A percentile compares a stretch with the other conserved stretches of the same genome.
phyloP scores from a whole-genome alignment of 1,284 basidiomycete species.

The Marasmius oreades region DNA sequence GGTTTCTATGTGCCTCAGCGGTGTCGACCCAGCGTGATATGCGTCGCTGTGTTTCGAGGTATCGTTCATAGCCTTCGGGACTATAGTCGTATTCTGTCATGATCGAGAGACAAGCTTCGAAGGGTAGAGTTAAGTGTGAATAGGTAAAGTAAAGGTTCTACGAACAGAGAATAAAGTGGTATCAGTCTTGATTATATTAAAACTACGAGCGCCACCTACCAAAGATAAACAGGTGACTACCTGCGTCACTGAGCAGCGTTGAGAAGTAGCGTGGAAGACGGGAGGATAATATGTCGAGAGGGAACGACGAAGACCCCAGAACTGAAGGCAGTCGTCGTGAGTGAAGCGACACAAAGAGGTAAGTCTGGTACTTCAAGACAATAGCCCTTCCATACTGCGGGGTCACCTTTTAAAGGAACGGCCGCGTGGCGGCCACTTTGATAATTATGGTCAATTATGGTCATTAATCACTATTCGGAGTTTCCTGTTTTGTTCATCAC shows the following conservation, averaged over 20 bases:
- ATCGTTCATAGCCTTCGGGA: conserved; percentile 13
- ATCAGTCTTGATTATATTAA: neutral
- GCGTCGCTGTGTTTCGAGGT: conserved; percentile 11
- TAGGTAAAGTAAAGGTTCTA: neutral
- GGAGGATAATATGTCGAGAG: too few species aligned
- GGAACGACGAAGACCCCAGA: too few species aligned
- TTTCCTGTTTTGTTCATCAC: too few species aligned
- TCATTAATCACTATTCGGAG: too few species aligned
- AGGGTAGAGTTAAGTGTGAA: neutral
- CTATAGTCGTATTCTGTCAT: conserved; percentile 18
- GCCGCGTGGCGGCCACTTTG: too few species aligned
- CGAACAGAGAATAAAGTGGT: neutral
- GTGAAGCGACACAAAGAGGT: too few species aligned
- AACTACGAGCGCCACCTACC: neutral
- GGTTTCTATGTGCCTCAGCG: conserved; percentile 10
- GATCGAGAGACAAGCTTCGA: neutral
- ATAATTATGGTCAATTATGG: too few species aligned
- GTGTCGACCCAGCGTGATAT: conserved; percentile 13
- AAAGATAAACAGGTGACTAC: neutral
- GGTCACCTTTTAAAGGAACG: too few species aligned
- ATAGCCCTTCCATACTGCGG: too few species aligned
- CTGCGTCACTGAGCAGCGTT: conserved; percentile 5
- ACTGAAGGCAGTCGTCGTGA: too few species aligned
- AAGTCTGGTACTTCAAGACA: too few species aligned
- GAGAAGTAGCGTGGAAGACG: neutral